Conservation (phyloP, 768 basidiomycete species). For the Boletales sp. region DNA sequence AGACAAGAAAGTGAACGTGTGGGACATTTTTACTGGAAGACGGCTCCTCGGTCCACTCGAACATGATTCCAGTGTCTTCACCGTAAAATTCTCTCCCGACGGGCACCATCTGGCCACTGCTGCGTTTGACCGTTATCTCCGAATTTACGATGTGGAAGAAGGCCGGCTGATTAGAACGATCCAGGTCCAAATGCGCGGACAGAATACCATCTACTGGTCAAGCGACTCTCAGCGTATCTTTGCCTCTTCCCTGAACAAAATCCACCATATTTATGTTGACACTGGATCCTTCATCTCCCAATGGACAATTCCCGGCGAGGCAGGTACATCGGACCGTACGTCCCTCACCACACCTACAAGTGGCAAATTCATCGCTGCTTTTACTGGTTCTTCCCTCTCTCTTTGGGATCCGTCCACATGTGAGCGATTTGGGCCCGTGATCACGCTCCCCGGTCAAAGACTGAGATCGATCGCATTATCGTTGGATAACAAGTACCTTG, state of each 20-base stretch:
- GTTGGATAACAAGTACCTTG: not conserved
- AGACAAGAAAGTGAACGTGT: not conserved
- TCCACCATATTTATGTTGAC: not conserved
- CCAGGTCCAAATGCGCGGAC: not conserved
- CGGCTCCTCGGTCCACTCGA: constrained; percentile 6
- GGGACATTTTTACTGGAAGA: constrained; percentile 2
- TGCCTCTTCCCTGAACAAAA: not conserved
- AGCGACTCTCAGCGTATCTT: not conserved
- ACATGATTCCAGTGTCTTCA: not conserved
- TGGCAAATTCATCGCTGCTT: not conserved
- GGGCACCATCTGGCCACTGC: not conserved
- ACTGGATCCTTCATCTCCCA: not conserved
- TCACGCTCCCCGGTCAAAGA: not conserved
- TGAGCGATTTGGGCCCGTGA: not conserved
- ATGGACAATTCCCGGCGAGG: not conserved
- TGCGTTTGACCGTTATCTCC: not conserved
- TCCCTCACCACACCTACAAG: not conserved
- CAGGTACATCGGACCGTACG: not conserved
- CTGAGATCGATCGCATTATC: constrained; percentile 5
- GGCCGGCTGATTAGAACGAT: not conserved
- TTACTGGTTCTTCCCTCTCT: not conserved
- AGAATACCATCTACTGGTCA: not conserved
- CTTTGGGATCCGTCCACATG: constrained; percentile 7
- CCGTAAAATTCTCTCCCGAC: constrained; percentile 4
- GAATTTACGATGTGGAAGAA: not conserved